These are phyloP conservation scores for Talaromyces rugulosus DNA, from an alignment of 2,329 filamentous ascomycete species.

Conservation along the genomic window DNA sequence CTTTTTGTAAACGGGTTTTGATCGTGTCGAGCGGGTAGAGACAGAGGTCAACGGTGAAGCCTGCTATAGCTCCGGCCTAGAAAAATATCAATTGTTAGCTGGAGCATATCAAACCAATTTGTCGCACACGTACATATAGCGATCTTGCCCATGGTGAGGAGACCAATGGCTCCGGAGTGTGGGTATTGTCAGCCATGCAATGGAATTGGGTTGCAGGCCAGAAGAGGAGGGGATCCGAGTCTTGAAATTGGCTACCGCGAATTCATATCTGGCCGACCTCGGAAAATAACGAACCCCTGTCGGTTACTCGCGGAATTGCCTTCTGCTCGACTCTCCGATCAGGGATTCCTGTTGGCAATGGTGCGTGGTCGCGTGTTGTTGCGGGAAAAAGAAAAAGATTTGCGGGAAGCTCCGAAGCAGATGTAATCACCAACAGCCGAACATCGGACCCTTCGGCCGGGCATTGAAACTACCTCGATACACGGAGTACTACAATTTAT, in stretches of 20 bases:
- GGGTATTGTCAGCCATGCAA: slow-evolving; percentile 23
- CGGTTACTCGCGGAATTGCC: not conserved
- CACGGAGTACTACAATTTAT: too few relatives aligned
- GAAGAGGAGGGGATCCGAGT: not conserved
- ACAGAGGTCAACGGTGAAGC: slow-evolving; percentile 92
- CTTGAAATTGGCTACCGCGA: slow-evolving; percentile 3
- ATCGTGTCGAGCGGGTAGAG: slow-evolving; percentile 98
- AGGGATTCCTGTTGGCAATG: not conserved
- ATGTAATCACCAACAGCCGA: not conserved
- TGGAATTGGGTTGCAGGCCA: not conserved
- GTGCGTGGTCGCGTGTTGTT: not conserved
- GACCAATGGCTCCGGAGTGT: slow-evolving; percentile 31
- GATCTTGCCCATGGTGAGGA: slow-evolving; percentile 42
- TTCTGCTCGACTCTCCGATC: not conserved
- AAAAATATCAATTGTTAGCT: not conserved
- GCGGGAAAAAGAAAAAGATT: not conserved
- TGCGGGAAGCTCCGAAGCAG: not conserved
- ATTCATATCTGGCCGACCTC: slow-evolving; percentile 4
- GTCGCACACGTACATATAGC: slow-evolving; percentile 6
- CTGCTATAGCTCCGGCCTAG: slow-evolving; percentile 81
- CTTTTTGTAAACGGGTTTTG: slow-evolving; percentile 84
- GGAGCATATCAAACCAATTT: not conserved
- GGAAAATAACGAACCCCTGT: not conserved
- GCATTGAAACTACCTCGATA: too few relatives aligned
- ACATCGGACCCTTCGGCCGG: not conserved